phyloP scores from a whole-genome alignment of 306 rosid species.

The Arachis hypogaea region DNA sequence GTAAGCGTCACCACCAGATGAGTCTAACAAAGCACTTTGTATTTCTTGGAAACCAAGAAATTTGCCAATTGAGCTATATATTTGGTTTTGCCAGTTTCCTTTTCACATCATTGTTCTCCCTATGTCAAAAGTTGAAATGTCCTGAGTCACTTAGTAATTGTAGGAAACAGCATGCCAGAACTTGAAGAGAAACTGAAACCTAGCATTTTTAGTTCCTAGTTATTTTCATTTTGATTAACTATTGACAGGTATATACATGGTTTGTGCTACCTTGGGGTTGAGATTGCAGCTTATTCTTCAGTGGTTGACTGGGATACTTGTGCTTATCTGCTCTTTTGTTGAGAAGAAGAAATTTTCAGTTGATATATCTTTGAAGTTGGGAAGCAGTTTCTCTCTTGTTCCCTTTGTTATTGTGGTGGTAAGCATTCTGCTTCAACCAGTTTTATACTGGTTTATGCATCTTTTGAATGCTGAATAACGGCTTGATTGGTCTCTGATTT shows the following conservation, averaged over 20 bases:
- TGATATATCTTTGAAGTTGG: slow-evolving; percentile 78
- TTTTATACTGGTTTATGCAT: background rate
- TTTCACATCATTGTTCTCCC: slow-evolving; percentile 13
- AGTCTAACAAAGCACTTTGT: too few relatives aligned
- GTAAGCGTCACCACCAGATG: background rate
- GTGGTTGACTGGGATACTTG: slow-evolving; percentile 93
- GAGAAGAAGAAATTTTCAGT: slow-evolving; percentile 76
- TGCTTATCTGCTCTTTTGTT: slow-evolving; percentile 83
- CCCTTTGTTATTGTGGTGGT: slow-evolving; percentile 93
- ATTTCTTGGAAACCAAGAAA: slow-evolving; percentile 19
- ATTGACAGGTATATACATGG: slow-evolving; percentile 87
- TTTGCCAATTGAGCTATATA: background rate
- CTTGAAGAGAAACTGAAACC: slow-evolving; percentile 49
- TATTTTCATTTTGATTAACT: slow-evolving; percentile 73
- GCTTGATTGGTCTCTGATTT: too few relatives aligned
- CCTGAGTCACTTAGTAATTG: slow-evolving; percentile 29
- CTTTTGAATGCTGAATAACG: background rate
- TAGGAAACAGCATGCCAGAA: slow-evolving; percentile 46
- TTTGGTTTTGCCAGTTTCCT: slow-evolving; percentile 29
- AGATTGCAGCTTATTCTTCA: slow-evolving; percentile 99
- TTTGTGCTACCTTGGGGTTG: slow-evolving; percentile 84
- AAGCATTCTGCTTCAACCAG: slow-evolving; percentile 41
- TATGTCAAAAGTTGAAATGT: slow-evolving; percentile 30
- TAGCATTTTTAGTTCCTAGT: slow-evolving; percentile 65
- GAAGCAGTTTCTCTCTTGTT: slow-evolving; percentile 91